Evolutionary conservation across 2,329 filamentous ascomycete species (phyloP), one percentile per base, ranked within the genome.

Genomic region (Juglanconis oblonga): DNA sequence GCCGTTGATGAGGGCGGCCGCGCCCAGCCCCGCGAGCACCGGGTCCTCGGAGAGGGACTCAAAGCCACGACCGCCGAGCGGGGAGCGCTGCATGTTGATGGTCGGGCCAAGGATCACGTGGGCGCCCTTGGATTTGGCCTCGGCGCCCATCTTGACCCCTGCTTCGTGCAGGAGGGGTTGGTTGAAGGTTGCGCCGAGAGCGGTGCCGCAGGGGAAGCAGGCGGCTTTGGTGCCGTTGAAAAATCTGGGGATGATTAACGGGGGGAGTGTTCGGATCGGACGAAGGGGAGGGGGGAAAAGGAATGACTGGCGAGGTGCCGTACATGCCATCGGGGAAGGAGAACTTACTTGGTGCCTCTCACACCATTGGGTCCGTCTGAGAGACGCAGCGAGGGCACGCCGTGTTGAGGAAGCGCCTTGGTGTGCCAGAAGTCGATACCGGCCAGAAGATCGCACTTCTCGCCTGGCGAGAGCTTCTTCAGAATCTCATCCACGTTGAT

Each of bases 391-490:
- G 87, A 85, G 5, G 87, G 87, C 38, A 90, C 79, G 1, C 83
- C 82, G 67, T 86, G 80, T 29, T 83, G 71, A 9, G 84, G 83
- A 6, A 90, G 76, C 13, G 82, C 72, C 65, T 84, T 82, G 38
- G 87, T 88, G 67, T 89, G 85, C 87, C 87, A 90, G 68, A 89
- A 89, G 72, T 90, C 87, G 64, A 82, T 80, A 59, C 85, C 81
- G 51, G 81, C 76, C 54, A 85, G 73, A 48, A 85, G 73, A 47
- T 81, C 79, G 52, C 82, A 76, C 69, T 85, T 85, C 67, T 85
- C 81, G 4, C 72, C 68, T 52, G 79, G 69, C 10, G 77, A 79
- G 58, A 85, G 79, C 74, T 83, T 82, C 67, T 80, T 79, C 48
- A 85, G 74, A 35, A 82, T 71, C 62, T 79, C 77, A 58, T 84